Conservation (phyloP, 495 filamentous ascomycete species). For the Neurospora sublineolata region DNA sequence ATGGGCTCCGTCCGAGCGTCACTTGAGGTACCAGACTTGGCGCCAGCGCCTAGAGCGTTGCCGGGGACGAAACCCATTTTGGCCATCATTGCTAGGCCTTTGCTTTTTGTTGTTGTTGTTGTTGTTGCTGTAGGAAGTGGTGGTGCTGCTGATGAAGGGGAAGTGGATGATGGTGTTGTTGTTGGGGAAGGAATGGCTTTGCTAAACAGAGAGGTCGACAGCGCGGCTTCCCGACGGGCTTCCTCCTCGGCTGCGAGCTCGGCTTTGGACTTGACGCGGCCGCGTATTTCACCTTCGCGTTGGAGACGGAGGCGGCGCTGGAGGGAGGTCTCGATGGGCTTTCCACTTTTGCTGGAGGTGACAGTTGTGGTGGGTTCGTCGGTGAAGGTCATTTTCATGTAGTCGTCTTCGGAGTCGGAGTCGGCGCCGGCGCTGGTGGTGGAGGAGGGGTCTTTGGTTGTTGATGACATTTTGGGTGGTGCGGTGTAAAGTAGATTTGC, state of each 20-base stretch:
- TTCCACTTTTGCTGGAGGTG: background rate
- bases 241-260: slow-evolving; percentile 63
- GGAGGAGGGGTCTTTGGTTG: background rate
- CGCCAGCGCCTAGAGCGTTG: slow-evolving; percentile 46
- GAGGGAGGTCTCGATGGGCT: slow-evolving; percentile 40
- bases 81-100: slow-evolving; percentile 94
- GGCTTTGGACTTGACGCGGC: slow-evolving; percentile 64
- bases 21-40: background rate
- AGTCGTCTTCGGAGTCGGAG: slow-evolving; percentile 39
- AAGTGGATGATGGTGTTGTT: background rate
- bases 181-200: slow-evolving; percentile 14
- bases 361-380: slow-evolving; percentile 6
- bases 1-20: slow-evolving; percentile 48
- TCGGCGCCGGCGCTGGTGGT: background rate
- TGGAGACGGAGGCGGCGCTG: slow-evolving; percentile 43
- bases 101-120: slow-evolving; percentile 34
- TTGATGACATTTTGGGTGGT: background rate
- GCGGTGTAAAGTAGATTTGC: background rate
- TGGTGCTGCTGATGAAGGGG: background rate
- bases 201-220: slow-evolving; percentile 54
- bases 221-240: slow-evolving; percentile 59
- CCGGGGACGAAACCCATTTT: slow-evolving; percentile 77
- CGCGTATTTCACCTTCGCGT: slow-evolving; percentile 48
- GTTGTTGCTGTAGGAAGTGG: slow-evolving; percentile 9
- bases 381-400: slow-evolving; percentile 54